Percentiles rank a stretch among this genome's conserved stretches.
These are phyloP conservation scores for Endoconidiophora laricicola DNA, from an alignment of 2,329 filamentous ascomycete genomes.

Conservation along the genomic window DNA sequence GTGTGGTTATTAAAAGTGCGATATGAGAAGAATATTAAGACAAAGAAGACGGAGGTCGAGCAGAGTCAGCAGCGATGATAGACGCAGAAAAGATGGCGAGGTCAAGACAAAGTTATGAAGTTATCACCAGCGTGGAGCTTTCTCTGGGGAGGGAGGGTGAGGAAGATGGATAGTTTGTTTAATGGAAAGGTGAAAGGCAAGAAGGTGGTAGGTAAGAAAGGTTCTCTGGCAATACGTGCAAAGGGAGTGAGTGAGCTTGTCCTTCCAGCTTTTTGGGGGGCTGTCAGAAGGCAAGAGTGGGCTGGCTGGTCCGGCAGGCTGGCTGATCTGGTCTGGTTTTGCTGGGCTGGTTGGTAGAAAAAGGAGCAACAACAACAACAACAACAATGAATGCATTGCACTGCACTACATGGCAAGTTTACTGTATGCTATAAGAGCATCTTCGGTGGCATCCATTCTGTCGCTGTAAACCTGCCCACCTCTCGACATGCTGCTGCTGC, in stretches of 20 bases:
- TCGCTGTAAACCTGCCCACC: no score
- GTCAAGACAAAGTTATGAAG: conserved; percentile 10
- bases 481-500: no score
- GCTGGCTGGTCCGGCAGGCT: no score
- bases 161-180: conserved; percentile 3
- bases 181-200: background rate
- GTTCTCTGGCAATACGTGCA: background rate
- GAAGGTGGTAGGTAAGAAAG: conserved; percentile 1
- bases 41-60: conserved; percentile 6
- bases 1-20: conserved; percentile 12
- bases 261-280: background rate
- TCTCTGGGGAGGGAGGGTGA: conserved; percentile 4
- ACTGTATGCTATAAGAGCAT: no score
- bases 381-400: background rate
- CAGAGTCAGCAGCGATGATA: conserved; percentile 1
- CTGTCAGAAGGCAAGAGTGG: background rate
- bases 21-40: conserved; percentile 4
- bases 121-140: conserved; percentile 13
- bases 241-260: background rate
- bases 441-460: no score
- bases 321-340: background rate
- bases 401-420: no score
- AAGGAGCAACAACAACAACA: conserved; percentile 4
- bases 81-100: conserved; percentile 12
- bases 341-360: background rate